Base-by-base conservation (phyloP, 257 asterid genomes). In the Parsonsia alboflavescens region DNA sequence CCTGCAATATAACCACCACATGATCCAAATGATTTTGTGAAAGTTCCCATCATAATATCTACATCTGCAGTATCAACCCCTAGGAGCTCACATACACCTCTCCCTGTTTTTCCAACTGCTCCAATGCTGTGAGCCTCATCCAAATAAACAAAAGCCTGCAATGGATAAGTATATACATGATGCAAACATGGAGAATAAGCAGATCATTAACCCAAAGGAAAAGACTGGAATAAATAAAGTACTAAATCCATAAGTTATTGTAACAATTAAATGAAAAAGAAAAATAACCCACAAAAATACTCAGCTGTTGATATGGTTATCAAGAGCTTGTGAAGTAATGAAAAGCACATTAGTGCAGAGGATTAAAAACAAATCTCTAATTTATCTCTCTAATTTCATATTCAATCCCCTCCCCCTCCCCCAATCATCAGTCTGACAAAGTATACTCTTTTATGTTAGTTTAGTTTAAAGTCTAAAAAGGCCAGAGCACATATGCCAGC, bases 41-140 rank as follows among this genome's bases (percentile, higher is more conserved):
- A 95, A 73, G 99, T 95, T 82, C 99, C 99, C 99, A 95, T 95
- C 99, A 95, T 84, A 82, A 95, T 80, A 81, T 95, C 98, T 77
- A 95, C 91, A 73, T 92, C 98, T 49, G 97, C 89, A 16, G 98
- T 95, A 77, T 92, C 98, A 78, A 95, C 99, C 26, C 98, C 98
- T 77, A 92, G 79, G 52, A 95, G 96, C 87, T 95, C 99, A 77
- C 99, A 95, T 73, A 95, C 97, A 71, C 99, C 99, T 81, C 96
- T 90, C 78, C 99, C 99, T 26, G 91, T 77, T 87, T 92, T 92
- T 39, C 99, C 99, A 80, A 95, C 84, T 73, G 99, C 99, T 57
- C 99, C 99, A 78, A 95, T 92, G 89, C 99, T 95, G 84, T 95
- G 98, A 68, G 99, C 99, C 91, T 95, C 99, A 77, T 95, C 99